Evolutionary conservation across 257 asterid genomes (phyloP).

Genomic region (Solanum chilense): DNA sequence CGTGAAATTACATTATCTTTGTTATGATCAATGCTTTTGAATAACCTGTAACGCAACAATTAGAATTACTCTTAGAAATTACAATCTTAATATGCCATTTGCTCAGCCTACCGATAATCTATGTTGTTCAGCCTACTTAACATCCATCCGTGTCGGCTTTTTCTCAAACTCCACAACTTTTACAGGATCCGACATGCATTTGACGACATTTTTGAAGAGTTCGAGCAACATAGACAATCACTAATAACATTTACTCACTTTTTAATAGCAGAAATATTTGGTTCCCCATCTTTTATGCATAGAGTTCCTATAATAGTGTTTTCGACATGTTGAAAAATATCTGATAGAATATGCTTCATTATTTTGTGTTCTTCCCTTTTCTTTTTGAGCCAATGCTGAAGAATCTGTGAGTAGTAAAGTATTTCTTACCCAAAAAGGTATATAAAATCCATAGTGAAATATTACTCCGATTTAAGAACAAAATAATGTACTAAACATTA

Average conservation of each 20-base stretch:
- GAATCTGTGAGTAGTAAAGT: background rate
- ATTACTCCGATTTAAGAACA: background rate
- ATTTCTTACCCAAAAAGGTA: too few relatives aligned
- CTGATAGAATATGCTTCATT: conserved; percentile 38
- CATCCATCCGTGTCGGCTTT: background rate
- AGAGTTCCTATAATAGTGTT: conserved; percentile 25
- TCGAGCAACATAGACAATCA: background rate
- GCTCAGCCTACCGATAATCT: background rate
- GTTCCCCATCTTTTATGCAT: conserved; percentile 26
- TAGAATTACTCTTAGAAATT: background rate
- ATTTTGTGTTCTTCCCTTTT: conserved; percentile 39
- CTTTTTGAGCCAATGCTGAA: conserved; percentile 41
- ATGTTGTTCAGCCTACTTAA: background rate
- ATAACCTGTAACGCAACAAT: conserved; percentile 26
- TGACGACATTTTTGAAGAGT: background rate
- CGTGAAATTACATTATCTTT: conserved; percentile 28
- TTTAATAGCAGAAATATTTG: conserved; percentile 32
- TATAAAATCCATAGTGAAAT: too few relatives aligned
- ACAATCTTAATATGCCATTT: background rate
- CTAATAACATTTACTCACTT: conserved; percentile 9
- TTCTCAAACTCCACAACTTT: background rate
- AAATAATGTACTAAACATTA: background rate
- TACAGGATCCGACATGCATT: background rate
- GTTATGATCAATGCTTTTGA: conserved; percentile 29
- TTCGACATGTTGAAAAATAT: conserved; percentile 22